phyloP scores from a whole-genome alignment of 1,284 basidiomycete genomes.

The Schizophyllum commune region DNA sequence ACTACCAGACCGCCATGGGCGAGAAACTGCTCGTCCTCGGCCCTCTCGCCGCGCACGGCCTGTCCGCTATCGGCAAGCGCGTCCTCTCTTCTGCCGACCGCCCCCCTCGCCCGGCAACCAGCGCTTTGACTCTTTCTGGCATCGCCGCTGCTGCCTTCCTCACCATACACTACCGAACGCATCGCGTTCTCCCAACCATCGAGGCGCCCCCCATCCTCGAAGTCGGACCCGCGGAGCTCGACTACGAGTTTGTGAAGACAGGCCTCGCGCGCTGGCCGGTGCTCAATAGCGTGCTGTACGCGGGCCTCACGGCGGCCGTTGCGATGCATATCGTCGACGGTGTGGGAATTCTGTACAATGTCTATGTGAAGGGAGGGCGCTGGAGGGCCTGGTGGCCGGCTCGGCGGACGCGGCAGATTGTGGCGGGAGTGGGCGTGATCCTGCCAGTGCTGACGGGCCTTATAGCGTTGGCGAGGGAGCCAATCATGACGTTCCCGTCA shows the following conservation, averaged over 20 bases:
- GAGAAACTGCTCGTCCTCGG: conserved; percentile 56
- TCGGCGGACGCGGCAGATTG: conserved; percentile 22
- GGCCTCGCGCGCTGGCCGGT: conserved; percentile 53
- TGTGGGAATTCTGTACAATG: conserved; percentile 41
- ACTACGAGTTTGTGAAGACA: conserved; percentile 69
- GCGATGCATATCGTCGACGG: conserved; percentile 57
- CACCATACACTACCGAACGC: conserved; percentile 56
- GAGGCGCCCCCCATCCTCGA: conserved; percentile 38
- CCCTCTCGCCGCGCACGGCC: conserved; percentile 52
- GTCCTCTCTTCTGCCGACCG: conserved; percentile 29
- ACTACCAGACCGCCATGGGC: conserved; percentile 62
- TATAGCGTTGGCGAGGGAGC: conserved; percentile 45
- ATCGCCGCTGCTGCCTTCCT: conserved; percentile 47
- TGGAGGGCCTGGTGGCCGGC: conserved; percentile 16
- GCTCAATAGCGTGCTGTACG: conserved; percentile 53
- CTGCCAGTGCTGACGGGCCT: conserved; percentile 49
- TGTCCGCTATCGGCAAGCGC: conserved; percentile 50
- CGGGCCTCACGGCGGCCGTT: conserved; percentile 42
- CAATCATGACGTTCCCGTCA: conserved; percentile 44
- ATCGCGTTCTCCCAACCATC: conserved; percentile 45
- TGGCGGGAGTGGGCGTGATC: conserved; percentile 23
- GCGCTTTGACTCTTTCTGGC: conserved; percentile 45
- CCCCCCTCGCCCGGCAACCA: conserved; percentile 22
- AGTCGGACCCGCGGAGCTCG: conserved; percentile 64
- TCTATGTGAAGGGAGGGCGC: conserved; percentile 25